Base-by-base conservation (phyloP, 805 yeast genomes). In the Ogataea philodendri region DNA sequence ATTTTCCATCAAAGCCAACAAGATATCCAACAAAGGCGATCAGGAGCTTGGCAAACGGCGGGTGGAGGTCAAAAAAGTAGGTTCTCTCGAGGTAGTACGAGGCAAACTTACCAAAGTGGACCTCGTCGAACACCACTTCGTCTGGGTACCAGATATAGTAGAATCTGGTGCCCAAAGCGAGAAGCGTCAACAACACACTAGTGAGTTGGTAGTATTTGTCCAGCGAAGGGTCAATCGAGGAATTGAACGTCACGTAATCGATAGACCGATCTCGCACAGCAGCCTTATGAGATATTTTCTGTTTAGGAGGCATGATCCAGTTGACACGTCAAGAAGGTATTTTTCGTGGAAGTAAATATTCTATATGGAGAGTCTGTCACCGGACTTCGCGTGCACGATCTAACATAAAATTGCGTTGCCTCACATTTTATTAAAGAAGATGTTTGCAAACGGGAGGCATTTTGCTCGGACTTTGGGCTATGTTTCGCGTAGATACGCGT, bases 51-150 rank as follows among this genome's bases (percentile, higher is more conserved):
- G 96, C 98, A 62, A 93, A 86, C 15, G 99, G 99, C 7, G 99
- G 99, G 64, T 93, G 99, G 34, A 93, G 78, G 63, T 93, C 99
- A 55, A 93, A 93, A 61, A 87, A 93, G 61, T 85, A 93, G 0
- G 96, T 83, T 44, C 96, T 73, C 61, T 90, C 84, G 41, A 90
- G 65, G 61, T 90, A 90, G 62, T 84, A 82, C 2, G 87, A 76
- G 6, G 90, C 90, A 59, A 84, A 84, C 52, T 84, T 84, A 22
- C 95, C 95, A 52, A 84, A 84, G 59, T 84, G 94, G 14, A 83
- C 93, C 56, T 84, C 94, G 62, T 84, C 95, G 50, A 84, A 84
- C 3, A 84, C 93, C 39, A 84, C 94, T 57, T 81, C 81, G 42
- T 70, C 68, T 3, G 94, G 94, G 31, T 63, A 67, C 58, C 78